These are phyloP conservation scores for Dentiscutata heterogama DNA, from an alignment of 371 early-diverging fungal species.

Conservation along the genomic window DNA sequence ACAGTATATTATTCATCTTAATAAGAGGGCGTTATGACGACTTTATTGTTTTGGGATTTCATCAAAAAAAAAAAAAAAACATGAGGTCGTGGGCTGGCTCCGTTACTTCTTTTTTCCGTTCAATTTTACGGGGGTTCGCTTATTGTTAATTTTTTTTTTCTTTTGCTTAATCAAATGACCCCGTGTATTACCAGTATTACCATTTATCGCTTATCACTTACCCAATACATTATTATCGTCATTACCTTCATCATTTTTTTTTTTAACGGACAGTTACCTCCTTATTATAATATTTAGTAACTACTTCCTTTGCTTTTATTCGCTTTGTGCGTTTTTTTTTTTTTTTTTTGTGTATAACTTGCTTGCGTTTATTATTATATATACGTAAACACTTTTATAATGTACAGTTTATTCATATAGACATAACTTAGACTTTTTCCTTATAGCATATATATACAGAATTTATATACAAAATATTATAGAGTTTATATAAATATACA, in stretches of 20 bases:
- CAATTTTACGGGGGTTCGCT: neutral
- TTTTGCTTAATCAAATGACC: neutral
- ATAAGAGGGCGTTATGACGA: neutral
- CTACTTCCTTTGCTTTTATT: neutral
- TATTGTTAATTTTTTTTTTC: slow-evolving; percentile 1
- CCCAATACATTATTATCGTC: slow-evolving; percentile 7
- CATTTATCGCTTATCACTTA: neutral
- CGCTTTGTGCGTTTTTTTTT: neutral
- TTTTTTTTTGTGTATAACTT: slow-evolving; percentile 5
- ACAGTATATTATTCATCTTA: neutral
- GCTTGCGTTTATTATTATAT: neutral
- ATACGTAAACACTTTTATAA: slow-evolving; percentile 10
- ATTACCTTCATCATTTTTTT: neutral
- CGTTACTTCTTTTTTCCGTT: slow-evolving; percentile 1
- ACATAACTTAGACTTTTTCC: neutral
- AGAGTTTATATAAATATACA: neutral
- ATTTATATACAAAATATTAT: neutral
- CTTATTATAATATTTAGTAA: neutral
- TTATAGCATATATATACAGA: slow-evolving; percentile 19
- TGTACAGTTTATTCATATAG: slow-evolving; percentile 7
- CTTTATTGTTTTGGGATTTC: slow-evolving; percentile 9
- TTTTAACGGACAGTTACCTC: neutral
- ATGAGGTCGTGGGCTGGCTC: slow-evolving; percentile 27
- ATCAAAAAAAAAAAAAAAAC: neutral
- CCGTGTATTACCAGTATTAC: neutral